These are phyloP conservation scores for Chlorella sp. DNA, from an alignment of 139 green algal species.

Conservation along the genomic window DNA sequence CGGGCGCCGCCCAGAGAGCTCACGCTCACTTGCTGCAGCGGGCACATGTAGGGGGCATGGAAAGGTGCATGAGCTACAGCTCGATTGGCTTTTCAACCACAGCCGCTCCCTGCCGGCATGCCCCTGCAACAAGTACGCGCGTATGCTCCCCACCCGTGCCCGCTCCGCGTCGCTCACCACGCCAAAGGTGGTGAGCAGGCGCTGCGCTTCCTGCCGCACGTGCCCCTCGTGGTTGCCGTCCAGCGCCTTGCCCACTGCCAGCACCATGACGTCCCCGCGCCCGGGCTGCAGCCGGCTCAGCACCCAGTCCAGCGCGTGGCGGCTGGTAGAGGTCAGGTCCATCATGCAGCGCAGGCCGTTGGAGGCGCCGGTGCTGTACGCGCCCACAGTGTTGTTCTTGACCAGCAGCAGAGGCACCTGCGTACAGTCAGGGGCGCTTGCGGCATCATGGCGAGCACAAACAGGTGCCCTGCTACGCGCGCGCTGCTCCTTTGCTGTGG, in stretches of 20 bases:
- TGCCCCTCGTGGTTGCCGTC: background rate
- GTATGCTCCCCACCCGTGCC: no score
- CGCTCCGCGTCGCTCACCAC: no score
- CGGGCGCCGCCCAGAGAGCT: background rate
- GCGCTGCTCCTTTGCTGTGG: background rate
- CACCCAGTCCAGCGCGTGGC: background rate
- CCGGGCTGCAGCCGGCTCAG: background rate
- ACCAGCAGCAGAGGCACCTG: background rate
- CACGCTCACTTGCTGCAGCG: background rate
- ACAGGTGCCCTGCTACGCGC: background rate
- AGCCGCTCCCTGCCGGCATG: no score
- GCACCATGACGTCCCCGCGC: background rate
- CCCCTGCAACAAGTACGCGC: no score
- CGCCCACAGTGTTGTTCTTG: background rate
- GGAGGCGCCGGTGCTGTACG: background rate
- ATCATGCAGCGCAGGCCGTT: background rate
- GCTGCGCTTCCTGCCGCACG: background rate
- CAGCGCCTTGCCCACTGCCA: background rate
- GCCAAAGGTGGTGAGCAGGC: background rate
- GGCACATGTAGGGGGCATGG: no score
- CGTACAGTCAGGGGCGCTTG: no score
- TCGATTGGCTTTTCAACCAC: no score
- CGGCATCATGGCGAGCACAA: no score
- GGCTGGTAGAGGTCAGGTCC: background rate
- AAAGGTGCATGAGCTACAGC: no score